Percentiles rank a stretch among this genome's conserved stretches.
phyloP scores from a whole-genome alignment of 2,329 filamentous ascomycete species.

The Dactylellina drechsleri region DNA sequence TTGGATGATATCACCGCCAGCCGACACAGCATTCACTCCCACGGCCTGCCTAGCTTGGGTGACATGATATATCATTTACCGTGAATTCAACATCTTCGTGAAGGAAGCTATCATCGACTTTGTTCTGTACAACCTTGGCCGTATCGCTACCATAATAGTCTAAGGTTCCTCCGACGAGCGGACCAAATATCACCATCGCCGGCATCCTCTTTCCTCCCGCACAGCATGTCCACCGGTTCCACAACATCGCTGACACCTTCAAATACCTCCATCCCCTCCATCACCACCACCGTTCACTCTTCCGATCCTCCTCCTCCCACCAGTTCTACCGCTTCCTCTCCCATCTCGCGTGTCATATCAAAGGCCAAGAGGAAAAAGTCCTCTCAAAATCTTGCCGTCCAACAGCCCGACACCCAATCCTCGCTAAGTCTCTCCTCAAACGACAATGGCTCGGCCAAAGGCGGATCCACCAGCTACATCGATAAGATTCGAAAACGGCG shows the following conservation, averaged over 20 bases:
- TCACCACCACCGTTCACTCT: conserved; percentile 47
- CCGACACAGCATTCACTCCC: background rate
- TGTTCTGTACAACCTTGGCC: background rate
- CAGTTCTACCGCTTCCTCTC: conserved; percentile 12
- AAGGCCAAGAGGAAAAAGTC: conserved; percentile 49
- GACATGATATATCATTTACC: background rate
- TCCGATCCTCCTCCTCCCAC: conserved; percentile 14
- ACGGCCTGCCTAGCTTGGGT: no score
- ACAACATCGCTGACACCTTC: conserved; percentile 31
- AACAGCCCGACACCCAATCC: conserved; percentile 27
- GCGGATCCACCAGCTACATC: conserved; percentile 36
- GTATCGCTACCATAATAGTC: background rate
- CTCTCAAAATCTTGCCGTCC: conserved; percentile 40
- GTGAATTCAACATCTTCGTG: background rate
- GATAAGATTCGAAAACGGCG: conserved; percentile 48
- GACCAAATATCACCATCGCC: background rate
- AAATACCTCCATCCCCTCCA: conserved; percentile 34
- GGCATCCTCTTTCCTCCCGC: background rate
- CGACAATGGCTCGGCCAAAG: conserved; percentile 36
- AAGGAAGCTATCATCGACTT: background rate
- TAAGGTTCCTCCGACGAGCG: background rate
- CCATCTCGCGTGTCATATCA: conserved; percentile 39
- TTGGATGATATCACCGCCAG: conserved; percentile 8
- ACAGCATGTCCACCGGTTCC: conserved; percentile 31
- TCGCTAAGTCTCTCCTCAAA: conserved; percentile 41